Percentiles rank a stretch among this genome's conserved stretches.
Evolutionary conservation across 1,284 basidiomycete genomes (phyloP).

Genomic region (Sporisorium exsertum): DNA sequence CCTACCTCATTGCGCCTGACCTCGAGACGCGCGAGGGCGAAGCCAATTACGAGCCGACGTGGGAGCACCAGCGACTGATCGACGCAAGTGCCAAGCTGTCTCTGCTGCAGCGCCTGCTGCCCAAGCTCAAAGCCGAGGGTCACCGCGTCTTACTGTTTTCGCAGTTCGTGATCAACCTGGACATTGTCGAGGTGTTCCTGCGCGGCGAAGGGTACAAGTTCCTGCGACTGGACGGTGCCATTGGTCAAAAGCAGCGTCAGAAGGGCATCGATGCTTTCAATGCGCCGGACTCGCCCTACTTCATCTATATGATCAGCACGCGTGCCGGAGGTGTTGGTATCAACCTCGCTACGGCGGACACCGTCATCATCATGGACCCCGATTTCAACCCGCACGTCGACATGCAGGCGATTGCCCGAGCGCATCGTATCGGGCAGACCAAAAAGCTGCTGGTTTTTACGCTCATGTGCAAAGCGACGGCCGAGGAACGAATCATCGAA

Average conservation of each 20-base stretch:
- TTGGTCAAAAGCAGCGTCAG: constrained; percentile 54
- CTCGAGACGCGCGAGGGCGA: constrained; percentile 77
- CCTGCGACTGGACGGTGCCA: constrained; percentile 60
- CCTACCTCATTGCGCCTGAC: constrained; percentile 82
- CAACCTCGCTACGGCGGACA: constrained; percentile 77
- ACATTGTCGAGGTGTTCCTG: constrained; percentile 69
- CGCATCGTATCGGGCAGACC: constrained; percentile 76
- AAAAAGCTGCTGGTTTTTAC: constrained; percentile 70
- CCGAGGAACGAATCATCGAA: constrained; percentile 69
- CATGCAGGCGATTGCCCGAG: constrained; percentile 84
- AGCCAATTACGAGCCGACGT: constrained; percentile 73
- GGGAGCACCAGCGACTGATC: constrained; percentile 82
- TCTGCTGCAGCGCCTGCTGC: constrained; percentile 64
- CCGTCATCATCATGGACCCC: constrained; percentile 90
- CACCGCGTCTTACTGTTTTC: constrained; percentile 67
- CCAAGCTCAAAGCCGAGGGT: constrained; percentile 66
- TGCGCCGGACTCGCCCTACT: constrained; percentile 78
- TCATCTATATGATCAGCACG: constrained; percentile 67
- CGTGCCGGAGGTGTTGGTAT: constrained; percentile 70
- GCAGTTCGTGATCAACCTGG: constrained; percentile 68
- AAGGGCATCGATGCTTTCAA: constrained; percentile 88
- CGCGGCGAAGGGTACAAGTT: constrained; percentile 64
- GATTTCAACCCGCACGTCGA: constrained; percentile 94
- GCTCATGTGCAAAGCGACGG: constrained; percentile 69
- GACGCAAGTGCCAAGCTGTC: constrained; percentile 82